These are phyloP conservation scores for Mariannaea elegans DNA, from an alignment of 2,329 filamentous ascomycete genomes.

Conservation along the genomic window DNA sequence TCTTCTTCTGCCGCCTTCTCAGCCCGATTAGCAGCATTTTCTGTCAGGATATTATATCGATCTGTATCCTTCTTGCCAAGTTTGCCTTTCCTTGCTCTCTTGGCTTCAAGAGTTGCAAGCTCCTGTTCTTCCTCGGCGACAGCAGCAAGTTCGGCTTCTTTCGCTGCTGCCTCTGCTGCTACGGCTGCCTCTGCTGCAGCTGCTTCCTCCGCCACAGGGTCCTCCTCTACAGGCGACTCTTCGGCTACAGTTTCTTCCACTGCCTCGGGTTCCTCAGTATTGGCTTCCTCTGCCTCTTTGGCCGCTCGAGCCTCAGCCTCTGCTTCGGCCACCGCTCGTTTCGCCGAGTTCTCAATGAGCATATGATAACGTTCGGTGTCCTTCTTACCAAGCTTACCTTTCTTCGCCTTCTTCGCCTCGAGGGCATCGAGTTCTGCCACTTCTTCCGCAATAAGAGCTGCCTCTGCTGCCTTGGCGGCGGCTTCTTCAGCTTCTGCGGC, in stretches of 20 bases:
- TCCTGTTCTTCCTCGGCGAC: constrained; percentile 48
- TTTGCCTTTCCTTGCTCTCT: constrained; percentile 60
- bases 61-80: constrained; percentile 57
- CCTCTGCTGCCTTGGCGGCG: constrained; percentile 23
- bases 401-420: constrained; percentile 57
- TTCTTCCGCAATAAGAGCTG: constrained; percentile 15
- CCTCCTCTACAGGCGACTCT: constrained; percentile 38
- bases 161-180: constrained; percentile 24
- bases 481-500: constrained; percentile 18
- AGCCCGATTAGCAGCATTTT: constrained; percentile 46
- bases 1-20: constrained; percentile 51
- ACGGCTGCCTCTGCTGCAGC: constrained; percentile 12
- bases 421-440: constrained; percentile 26
- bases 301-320: constrained; percentile 25
- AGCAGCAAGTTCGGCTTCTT: constrained; percentile 21
- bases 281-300: constrained; percentile 25
- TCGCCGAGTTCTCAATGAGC: constrained; percentile 46
- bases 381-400: constrained; percentile 54
- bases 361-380: constrained; percentile 55
- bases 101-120: constrained; percentile 53
- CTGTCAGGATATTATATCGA: constrained; percentile 49
- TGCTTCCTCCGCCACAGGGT: constrained; percentile 24
- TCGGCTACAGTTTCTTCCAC: constrained; percentile 48
- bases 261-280: constrained; percentile 41
- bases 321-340: constrained; percentile 46